Conservation (phyloP, 371 early-diverging fungal genomes). For the Batkoa obscura region DNA sequence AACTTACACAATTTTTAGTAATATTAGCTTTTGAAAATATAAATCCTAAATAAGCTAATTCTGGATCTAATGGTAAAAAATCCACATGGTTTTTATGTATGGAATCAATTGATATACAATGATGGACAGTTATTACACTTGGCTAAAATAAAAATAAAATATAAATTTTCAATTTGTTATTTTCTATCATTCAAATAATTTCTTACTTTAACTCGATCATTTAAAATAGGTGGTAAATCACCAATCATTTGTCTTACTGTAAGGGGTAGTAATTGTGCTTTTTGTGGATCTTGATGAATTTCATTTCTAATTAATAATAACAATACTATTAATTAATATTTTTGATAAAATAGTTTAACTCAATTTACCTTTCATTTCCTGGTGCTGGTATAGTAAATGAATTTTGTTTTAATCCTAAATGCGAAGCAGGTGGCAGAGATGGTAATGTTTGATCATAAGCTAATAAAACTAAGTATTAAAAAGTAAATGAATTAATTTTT, state of each 20-base stretch:
- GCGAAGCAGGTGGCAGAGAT: conserved; percentile 6
- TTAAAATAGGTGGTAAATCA: conserved; percentile 8
- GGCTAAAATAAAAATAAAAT: no score
- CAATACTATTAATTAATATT: not conserved
- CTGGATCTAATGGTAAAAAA: no score
- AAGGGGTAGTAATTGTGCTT: conserved; percentile 1
- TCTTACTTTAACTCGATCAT: conserved; percentile 2
- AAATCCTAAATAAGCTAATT: no score
- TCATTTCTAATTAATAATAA: not conserved
- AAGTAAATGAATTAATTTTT: not conserved
- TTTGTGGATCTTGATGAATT: not conserved
- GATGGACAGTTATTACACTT: no score
- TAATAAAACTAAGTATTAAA: not conserved
- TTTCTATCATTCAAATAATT: conserved; percentile 3
- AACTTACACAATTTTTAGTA: no score
- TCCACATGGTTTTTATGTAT: no score
- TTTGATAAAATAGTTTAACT: no score
- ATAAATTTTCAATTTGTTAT: no score
- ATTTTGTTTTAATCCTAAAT: not conserved
- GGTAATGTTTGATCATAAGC: conserved; percentile 7
- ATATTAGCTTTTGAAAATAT: no score
- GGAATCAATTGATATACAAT: no score
- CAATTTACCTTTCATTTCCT: not conserved
- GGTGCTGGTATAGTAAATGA: not conserved
- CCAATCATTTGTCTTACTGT: conserved; percentile 7